Evolutionary conservation across 192 early-diverging fungal genomes (phyloP), one percentile per base, ranked within the genome.

Genomic region (Lunasporangiospora selenospora): DNA sequence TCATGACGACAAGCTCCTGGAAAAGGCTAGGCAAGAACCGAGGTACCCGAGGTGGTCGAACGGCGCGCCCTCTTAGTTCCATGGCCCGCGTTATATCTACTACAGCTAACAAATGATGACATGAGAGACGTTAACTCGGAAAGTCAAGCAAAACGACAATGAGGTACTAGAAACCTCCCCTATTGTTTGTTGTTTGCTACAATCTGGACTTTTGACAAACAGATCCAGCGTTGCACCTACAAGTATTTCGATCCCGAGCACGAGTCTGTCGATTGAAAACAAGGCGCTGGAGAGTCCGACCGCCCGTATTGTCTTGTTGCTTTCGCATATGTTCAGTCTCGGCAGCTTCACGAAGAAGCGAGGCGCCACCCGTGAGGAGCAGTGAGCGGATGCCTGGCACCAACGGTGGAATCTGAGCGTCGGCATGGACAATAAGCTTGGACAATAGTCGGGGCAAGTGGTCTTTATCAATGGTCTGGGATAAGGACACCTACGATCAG

Each of bases 1-100:
- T 83, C 54, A 90, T 80, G 16, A 82, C 80, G 21, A 87, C 83
- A 12, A 89, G 69, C 77, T 83, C 69, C 36, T 77, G 38, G 44
- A 73, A 82, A 18, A 64, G 49, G 9, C 43, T 47, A n/a, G 53
- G 56, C 13, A 55, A 10, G 19, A 78, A 73, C 9, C 46, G 31
- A 32, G 51, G 69, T 3, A 63, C 27, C 26, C 51, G 57, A 15
- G 53, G 23, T 21, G 40, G 29, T 4, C 40, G 45, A 12, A 73
- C n/a, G 6, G 49, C 41, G 6, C 24, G 23, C 2, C 59, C 59
- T 39, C 21, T 62, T 50, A 75, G 2, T 15, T 52, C 43, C 29
- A 47, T 61, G 33, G 77, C 62, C 9, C 65, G 54, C 2, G 6
- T 55, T 15, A 31, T 32, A 15, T 45, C 23, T 24, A 18, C 15